Base-by-base conservation (phyloP, 176 grass and related monocot genomes). In the Phoenix dactylifera region DNA sequence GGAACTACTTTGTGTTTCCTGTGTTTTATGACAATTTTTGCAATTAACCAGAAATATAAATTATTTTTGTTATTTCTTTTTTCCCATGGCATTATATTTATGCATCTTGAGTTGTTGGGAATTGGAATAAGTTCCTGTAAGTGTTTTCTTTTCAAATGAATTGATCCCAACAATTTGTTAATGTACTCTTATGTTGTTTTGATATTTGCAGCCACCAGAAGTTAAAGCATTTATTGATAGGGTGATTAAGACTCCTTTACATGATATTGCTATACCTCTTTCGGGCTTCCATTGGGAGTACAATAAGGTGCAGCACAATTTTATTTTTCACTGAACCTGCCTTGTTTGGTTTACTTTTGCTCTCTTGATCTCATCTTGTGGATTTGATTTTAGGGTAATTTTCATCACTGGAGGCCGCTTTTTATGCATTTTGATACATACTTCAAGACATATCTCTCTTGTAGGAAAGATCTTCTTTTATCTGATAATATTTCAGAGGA, bases 211-310 rank as follows among this genome's bases (percentile, higher is more conserved):
- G 93, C 87, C 93, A 60, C 78, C 84, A 64, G 92, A 91, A 58
- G 87, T 98, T 52, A 98, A 98, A 85, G 79, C 81, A 25, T 98
- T 98, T 82, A 98, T 98, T 64, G 87, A 98, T 51, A 75, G 93
- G 62, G 93, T 98, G 65, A 86, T 98, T 66, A 92, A 82, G 52
- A 88, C 83, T 79, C 93, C 93, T 30, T 78, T 92, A 78, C 87
- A 85, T 88, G 93, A 98, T 57, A 92, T 98, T 26, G 93, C 93
- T 18, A 98, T 98, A 80, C 93, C 93, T 66, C 81, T 98, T 49
- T 98, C 87, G 19, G 84, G 78, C 63, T 98, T 98, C 76, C 76
- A 49, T 18, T 98, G 93, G 93, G 93, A 92, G 49, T 98, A 88
- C 68, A 92, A 72, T 76, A 98, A 98, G 93, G 93, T 82, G 53